Base-by-base conservation (phyloP, 352 stramenopile species). In the Globisporangium nodosum region DNA sequence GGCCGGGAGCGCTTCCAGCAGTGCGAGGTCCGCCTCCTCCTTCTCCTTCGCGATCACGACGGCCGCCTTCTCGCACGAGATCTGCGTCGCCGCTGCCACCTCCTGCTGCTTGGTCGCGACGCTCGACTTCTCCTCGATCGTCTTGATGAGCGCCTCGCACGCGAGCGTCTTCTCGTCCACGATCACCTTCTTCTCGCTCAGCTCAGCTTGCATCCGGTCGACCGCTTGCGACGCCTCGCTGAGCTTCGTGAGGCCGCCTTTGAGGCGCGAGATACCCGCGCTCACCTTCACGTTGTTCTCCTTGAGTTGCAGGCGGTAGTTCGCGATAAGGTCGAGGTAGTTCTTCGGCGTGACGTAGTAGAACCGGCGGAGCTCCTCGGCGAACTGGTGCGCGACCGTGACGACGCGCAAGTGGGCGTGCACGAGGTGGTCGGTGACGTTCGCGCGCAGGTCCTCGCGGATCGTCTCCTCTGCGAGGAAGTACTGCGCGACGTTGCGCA, bases 331-430 rank as follows among this genome's bases (percentile, higher is more conserved):
- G 66, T 98, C 95, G 18, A 98, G 68, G 57, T 98, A 98, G 63
- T 98, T 98, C 68, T 98, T 98, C 0, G 95, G 94, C 3, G 95
- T 98, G n/a, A 98, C 94, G 66, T 98, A 98, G 76, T 98, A 98
- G 66, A 96, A 86, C 0, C 94, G 80, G 18, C 94, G 75, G 20
- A 98, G 65, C 49, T 98, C 90, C 39, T 94, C 81, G 0, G 83
- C 88, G 62, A 98, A 98, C 37, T 92, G 78, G 45, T 88, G 74
- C 3, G 91, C 91, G n/a, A 96, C 83, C 1, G 75, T 75, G 11
- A 98, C 90, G 3, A 98, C 94, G 6, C 86, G 78, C 56, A 97
- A 65, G 66, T 98, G 95, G 0, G 90, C 89, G 49, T 96, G 82
- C 0, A 98, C 93, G 45, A 98, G 78, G 57, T 97, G 86, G 52